Evolutionary conservation across 345 rosid genomes (phyloP).

Genomic region (Gossypium anomalum): DNA sequence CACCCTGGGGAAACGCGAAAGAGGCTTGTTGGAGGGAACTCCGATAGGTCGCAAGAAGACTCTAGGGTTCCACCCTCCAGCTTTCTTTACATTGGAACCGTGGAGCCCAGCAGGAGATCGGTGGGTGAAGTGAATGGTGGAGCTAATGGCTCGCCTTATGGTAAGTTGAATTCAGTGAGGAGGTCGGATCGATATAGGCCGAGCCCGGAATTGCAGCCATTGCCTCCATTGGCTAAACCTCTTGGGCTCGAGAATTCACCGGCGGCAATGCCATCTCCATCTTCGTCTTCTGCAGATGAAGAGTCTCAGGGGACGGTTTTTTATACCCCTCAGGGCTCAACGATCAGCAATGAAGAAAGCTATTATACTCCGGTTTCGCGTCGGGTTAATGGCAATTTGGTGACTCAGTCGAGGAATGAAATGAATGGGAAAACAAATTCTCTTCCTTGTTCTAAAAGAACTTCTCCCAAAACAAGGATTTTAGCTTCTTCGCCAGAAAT

Average conservation of each 20-base stretch:
- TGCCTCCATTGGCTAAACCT: slow-evolving; percentile 66
- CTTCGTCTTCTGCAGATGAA: slow-evolving; percentile 50
- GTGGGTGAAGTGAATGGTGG: slow-evolving; percentile 35
- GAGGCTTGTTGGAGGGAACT: slow-evolving; percentile 58
- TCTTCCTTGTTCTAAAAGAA: slow-evolving; percentile 75
- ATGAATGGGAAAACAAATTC: slow-evolving; percentile 21
- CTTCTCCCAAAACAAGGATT: slow-evolving; percentile 67
- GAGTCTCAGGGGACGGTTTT: slow-evolving; percentile 58
- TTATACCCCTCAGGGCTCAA: slow-evolving; percentile 78
- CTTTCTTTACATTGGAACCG: slow-evolving; percentile 57
- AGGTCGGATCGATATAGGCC: slow-evolving; percentile 88
- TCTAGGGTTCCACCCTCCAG: not conserved
- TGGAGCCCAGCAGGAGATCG: slow-evolving; percentile 58
- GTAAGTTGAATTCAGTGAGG: slow-evolving; percentile 58
- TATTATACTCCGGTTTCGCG: slow-evolving; percentile 56
- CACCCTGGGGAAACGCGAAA: slow-evolving; percentile 50
- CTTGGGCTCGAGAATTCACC: slow-evolving; percentile 44
- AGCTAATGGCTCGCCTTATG: slow-evolving; percentile 65
- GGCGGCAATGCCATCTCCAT: slow-evolving; percentile 35
- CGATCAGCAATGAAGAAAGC: slow-evolving; percentile 59
- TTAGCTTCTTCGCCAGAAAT: slow-evolving; percentile 74
- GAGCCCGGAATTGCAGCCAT: slow-evolving; percentile 92
- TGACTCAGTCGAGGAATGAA: slow-evolving; percentile 11
- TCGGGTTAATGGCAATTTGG: slow-evolving; percentile 24
- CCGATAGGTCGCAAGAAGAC: not conserved